Base-by-base conservation (phyloP, 257 asterid genomes). In the Plantago major region DNA sequence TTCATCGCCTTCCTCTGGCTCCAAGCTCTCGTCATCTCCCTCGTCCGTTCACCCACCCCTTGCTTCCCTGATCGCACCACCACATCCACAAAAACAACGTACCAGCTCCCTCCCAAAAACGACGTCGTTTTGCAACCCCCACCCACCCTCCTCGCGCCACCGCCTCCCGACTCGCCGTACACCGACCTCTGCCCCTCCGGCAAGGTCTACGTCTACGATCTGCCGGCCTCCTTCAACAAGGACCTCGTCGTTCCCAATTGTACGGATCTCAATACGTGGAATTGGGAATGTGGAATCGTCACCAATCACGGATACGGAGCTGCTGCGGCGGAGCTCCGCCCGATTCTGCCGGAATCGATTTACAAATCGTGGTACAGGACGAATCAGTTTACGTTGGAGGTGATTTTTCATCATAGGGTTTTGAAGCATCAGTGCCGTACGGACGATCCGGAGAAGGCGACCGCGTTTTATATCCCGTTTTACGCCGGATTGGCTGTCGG, bases 391-490 rank as follows among this genome's bases (percentile, higher is more conserved):
- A 68, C 96, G 0, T 64, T 77, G 0, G 98, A 91, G 78, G 64
- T 84, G 0, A 65, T 91, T 7, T 86, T 84, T 46, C 96, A 91
- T 70, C 68, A 75, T 78, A 80, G 96, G 55, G 61, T 88, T 42
- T 54, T 84, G 60, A 81, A 78, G 38, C 88, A 91, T 68, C 77
- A 58, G 55, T 92, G 98, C 67, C 47, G 95, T 43, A 89, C 99
- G 11, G 50, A 33, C 6, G 82, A 82, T 38, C 90, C 97, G 45
- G 84, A 77, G 53, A 65, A 79, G 0, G 98, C 98, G 14, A 89
- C 99, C 38, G 95, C 96, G 12, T 92, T 79, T 72, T 92, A 92
- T 77, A 82, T 92, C 9, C 99, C 99, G 13, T 92, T 92, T 59
- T 92, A 92, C 78, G 95, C 95, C 0, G 95, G 95, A 6, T 85